Base-by-base conservation (phyloP, 495 filamentous ascomycete genomes). In the Halenospora varia region DNA sequence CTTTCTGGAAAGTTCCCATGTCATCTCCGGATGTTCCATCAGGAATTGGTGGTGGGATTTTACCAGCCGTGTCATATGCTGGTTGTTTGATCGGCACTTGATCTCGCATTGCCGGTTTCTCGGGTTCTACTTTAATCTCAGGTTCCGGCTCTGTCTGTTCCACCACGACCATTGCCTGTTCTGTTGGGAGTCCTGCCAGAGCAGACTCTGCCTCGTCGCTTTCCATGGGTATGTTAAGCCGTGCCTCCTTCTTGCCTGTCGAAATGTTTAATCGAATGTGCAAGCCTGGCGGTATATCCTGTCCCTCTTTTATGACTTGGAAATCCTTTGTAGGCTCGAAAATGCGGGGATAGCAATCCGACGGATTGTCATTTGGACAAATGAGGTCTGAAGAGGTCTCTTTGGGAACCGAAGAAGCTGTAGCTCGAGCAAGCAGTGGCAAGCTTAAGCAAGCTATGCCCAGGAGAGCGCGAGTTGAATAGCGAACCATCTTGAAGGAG, bases 321-420 rank as follows among this genome's bases (percentile, higher is more conserved):
- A 88, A 88, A 40, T 84, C 73, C 46, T 80, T 61, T 0, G 82
- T 88, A 0, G 86, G 70, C 23, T 77, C 72, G 58, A 88, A 88
- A 40, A 82, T 56, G 53, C 75, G 76, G 19, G 86, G 84, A 62
- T 88, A 88, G 65, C 86, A 88, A 26, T 82, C 81, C 25, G 74
- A 70, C 0, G 77, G 71, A 62, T 84, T 73, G 25, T 70, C 65
- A 18, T 79, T 80, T 60, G 85, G 82, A 56, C 85, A 88, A 62
- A 88, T 85, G n/a, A 86, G 70, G 25, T 84, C 76, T 18, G 62
- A 17, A 19, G 53, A 44, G 0, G 57, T 48, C 13, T 49, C 45
- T 45, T 41, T 41, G 19, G 51, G n/a, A 3, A 13, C 29, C 10
- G 58, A 13, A 10, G 48, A n/a, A 8, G 56, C 39, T 10, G 39